Evolutionary conservation across 1,284 basidiomycete species (phyloP), one percentile per base, ranked within the genome.

Genomic region (Papiliotrema laurentii): DNA sequence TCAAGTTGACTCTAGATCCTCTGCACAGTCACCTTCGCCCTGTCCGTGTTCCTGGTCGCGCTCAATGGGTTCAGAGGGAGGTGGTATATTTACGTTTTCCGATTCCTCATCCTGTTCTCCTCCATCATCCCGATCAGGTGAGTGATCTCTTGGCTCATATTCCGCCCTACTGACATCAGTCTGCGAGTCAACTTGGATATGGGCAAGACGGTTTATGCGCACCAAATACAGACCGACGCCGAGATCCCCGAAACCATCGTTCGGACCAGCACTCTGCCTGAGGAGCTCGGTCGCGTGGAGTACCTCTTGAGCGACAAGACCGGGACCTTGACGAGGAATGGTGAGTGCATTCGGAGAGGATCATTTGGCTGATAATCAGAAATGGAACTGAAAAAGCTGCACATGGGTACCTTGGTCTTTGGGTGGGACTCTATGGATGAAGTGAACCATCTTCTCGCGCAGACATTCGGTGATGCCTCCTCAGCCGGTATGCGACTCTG

Each of bases 121-220:
- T 94, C 90, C 18, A 98, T 99, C 72, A 98, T 99, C 64, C 96
- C 96, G 24, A 98, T 99, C 76, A 93, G 89, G 91, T 89, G 43
- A 54, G 84, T 72, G 24, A 19, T 18, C 14, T 7, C 22, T 31
- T 43, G 6, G 16, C 19, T 10, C 9, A 18, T 6, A 10, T 28
- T 9, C 6, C 21, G 14, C 36, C 35, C 49, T 56, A 18, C 51
- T 14, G 43, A 30, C 16, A 21, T 16, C 55, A 97, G 91, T 79
- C 77, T 99, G 45, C 87, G 96, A 24, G 94, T 99, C 53, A 99
- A 99, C 64, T 80, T 98, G 43, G 96, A 99, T 71, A 97, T 99
- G 93, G 96, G 94, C 53, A 99, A 99, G 77, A 97, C 93, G 0
- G 89, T 97, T 36, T 98, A 98, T 64, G 90, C 91, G 0, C 84